Evolutionary conservation across 345 rosid species (phyloP), one percentile per base, ranked within the genome.

Genomic region (Gossypium arboreum): DNA sequence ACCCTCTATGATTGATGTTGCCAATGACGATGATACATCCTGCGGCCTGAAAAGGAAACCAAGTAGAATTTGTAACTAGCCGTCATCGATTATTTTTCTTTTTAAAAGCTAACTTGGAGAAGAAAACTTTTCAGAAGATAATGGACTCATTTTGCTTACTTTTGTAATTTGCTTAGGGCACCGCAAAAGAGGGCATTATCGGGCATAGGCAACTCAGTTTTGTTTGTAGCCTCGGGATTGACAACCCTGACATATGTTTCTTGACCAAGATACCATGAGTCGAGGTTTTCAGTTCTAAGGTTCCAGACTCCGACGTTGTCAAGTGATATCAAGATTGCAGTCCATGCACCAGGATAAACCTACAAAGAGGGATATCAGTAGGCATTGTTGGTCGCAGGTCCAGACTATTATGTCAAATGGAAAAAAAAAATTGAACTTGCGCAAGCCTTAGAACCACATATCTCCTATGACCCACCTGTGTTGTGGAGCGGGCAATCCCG

Each of bases 311-410:
- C 99, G 51, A 94, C 98, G 59, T 96, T 96, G 85, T 96, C 99
- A 9, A 96, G 88, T 45, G 99, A 96, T 74, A 93, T 84, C 85
- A 96, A 83, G 75, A 96, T 88, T 11, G 93, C 90, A 9, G 99
- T 89, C 99, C 99, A 96, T 27, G 98, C 98, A 51, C 97, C 97
- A 17, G 99, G 98, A 83, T 89, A 96, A 65, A 93, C 99, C 98
- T 96, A 68, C 39, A 48, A n/a, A 70, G 12, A 75, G 2, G 44
- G 41, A 27, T 56, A 16, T 13, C 25, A 24, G 43, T 9, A 50
- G 13, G 72, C 24, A 48, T 25, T 7, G 11, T 24, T 24, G 57
- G 20, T 13, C 7, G 41, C 41, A 34, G 41, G 7, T 34, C 41
- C 41, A 34, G 41, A 34, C 41, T 34, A 34, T 60, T 9, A 27